Conservation (phyloP, 257 asterid species). For the Knoxia roxburghii region DNA sequence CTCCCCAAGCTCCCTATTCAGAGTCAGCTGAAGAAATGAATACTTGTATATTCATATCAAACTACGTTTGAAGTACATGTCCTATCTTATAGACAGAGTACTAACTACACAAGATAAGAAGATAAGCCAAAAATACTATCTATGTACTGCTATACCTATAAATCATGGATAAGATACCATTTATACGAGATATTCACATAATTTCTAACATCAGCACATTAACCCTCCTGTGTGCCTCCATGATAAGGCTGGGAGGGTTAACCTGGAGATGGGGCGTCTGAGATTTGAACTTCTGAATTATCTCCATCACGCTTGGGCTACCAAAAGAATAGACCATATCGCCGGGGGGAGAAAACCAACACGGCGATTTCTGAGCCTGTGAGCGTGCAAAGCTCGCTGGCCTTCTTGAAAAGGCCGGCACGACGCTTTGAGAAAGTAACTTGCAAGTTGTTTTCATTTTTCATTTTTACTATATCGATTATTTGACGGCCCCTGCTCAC, state of each 20-base stretch:
- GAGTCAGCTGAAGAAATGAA: too few relatives aligned
- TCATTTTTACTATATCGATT: not conserved
- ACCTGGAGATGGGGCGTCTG: not conserved
- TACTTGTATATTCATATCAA: too few relatives aligned
- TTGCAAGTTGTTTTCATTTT: not conserved
- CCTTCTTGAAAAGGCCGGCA: slow-evolving; percentile 14
- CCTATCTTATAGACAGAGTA: too few relatives aligned
- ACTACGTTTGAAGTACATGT: too few relatives aligned
- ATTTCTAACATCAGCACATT: too few relatives aligned
- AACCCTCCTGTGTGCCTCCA: slow-evolving; percentile 45
- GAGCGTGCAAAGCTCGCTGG: not conserved
- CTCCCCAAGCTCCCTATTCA: slow-evolving; percentile 37
- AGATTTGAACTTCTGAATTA: not conserved
- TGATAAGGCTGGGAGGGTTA: slow-evolving; percentile 11
- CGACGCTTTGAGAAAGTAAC: slow-evolving; percentile 9
- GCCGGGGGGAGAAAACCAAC: slow-evolving; percentile 1
- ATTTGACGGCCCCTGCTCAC: not conserved
- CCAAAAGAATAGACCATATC: slow-evolving; percentile 2
- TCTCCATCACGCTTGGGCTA: not conserved
- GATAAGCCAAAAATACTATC: too few relatives aligned
- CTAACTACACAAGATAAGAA: too few relatives aligned
- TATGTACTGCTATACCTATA: too few relatives aligned
- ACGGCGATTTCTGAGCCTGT: slow-evolving; percentile 5
- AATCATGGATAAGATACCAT: too few relatives aligned
- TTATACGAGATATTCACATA: too few relatives aligned